A percentile compares a stretch with the other conserved stretches of the same genome.
Evolutionary conservation across 1,139 yeast genomes (phyloP).

Genomic region (Casaregolazyma lundiana): DNA sequence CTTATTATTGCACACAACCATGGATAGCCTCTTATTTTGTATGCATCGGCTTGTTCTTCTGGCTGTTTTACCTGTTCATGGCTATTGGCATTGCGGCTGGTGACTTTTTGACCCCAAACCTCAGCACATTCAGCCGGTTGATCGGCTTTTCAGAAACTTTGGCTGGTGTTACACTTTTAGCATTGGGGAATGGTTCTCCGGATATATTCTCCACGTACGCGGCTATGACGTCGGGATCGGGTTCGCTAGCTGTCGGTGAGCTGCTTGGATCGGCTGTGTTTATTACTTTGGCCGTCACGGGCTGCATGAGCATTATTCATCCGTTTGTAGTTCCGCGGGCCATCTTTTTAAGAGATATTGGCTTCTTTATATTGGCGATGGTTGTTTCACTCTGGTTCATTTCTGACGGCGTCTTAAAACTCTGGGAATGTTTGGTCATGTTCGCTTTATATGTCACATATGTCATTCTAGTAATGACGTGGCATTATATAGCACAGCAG

Average conservation of each 20-base stretch:
- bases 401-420: conserved; percentile 43
- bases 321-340: conserved; percentile 57
- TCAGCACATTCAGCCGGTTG: conserved; percentile 54
- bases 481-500: conserved; percentile 9
- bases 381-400: conserved; percentile 41
- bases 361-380: conserved; percentile 48
- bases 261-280: conserved; percentile 80
- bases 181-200: conserved; percentile 90
- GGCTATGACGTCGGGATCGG: conserved; percentile 65
- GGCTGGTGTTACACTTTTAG: conserved; percentile 82
- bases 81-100: conserved; percentile 71
- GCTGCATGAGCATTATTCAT: conserved; percentile 62
- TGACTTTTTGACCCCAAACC: conserved; percentile 69
- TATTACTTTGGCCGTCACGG: conserved; percentile 70
- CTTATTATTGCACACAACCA: conserved; percentile 31
- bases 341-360: conserved; percentile 52
- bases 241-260: conserved; percentile 82
- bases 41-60: conserved; percentile 19
- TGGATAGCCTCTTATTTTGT: conserved; percentile 7
- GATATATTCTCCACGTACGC: conserved; percentile 82
- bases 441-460: conserved; percentile 49
- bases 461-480: conserved; percentile 42
- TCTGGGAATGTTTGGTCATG: conserved; percentile 46
- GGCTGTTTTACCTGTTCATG: conserved; percentile 47
- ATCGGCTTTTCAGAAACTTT: conserved; percentile 68